Base-by-base conservation (phyloP, 140 eudicot species). In the Oenanthe javanica region DNA sequence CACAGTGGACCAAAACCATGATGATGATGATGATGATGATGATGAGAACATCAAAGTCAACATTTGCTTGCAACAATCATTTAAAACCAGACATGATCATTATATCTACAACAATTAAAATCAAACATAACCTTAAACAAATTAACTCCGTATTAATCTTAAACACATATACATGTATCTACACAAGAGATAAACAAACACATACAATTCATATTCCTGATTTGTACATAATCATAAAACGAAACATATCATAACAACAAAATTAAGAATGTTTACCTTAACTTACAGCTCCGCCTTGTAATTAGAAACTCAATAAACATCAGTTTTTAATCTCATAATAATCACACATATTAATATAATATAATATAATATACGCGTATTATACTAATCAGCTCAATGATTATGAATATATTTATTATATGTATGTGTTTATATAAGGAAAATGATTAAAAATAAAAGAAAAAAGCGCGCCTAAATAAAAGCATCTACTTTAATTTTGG, bases 41-140 rank as follows among this genome's bases (percentile, higher is more conserved):
- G 69, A n/a, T 61, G 15, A 79, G 76, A 72, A 76, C 81, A 31
- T 76, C 31, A 79, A 51, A 55, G 43, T 59, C 79, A 61, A 75
- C 61, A 74, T 9, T 8, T 48, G 9, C 12, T 23, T 8, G 43
- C 25, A n/a, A 51, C 61, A 25, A 80, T 21, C 46, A 52, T 73
- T 59, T 9, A 27, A 59, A 81, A 74, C 15, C 25, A 47, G 55
- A 23, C 61, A 74, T 18, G 57, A 57, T 81, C 84, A 81, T 38
- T 43, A 23, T 78, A 80, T n/a, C 55, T 47, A 40, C 76, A 47
- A 38, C 14, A 48, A 10, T 18, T 8, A 50, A 5, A 52, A 14
- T 43, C 18, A 23, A 7, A 51, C 49, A 23, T 1, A 0, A 23
- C 14, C 48, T 42, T n/a, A 11, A 8, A 16, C 55, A 45, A 14